Evolutionary conservation across 495 filamentous ascomycete genomes (phyloP).

Genomic region (Trichoderma parareesei): DNA sequence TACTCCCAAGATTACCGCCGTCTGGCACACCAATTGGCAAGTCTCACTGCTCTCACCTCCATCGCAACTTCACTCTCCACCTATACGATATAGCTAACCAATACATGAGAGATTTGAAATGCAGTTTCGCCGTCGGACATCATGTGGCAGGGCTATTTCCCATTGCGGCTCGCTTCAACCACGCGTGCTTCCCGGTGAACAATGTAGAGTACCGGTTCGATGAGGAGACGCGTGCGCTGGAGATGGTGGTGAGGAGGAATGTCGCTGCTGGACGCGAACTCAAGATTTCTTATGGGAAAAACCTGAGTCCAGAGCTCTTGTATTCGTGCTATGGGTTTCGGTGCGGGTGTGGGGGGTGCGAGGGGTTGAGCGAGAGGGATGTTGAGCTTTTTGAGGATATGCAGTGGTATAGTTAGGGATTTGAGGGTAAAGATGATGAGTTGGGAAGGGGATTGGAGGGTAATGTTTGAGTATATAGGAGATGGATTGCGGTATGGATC

Average conservation of each 20-base stretch:
- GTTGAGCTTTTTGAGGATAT: not conserved
- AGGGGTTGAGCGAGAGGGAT: constrained; percentile 18
- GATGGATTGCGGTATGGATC: no score
- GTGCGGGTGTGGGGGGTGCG: constrained; percentile 27
- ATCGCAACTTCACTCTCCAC: not conserved
- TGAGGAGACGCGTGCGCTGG: not conserved
- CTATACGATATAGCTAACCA: not conserved
- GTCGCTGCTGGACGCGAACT: constrained; percentile 25
- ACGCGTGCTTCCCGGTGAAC: constrained; percentile 19
- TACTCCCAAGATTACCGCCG: not conserved
- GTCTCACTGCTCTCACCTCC: not conserved
- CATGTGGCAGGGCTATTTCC: constrained; percentile 20
- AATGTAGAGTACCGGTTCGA: constrained; percentile 20
- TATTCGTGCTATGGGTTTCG: constrained; percentile 27
- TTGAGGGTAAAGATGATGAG: no score
- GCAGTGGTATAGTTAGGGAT: not conserved
- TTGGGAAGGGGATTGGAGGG: no score
- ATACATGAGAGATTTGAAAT: not conserved
- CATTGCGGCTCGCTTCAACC: constrained; percentile 29
- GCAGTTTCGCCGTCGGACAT: constrained; percentile 20
- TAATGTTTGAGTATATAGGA: no score
- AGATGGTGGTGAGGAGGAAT: constrained; percentile 17
- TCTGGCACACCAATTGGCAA: constrained; percentile 10
- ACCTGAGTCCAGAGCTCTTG: constrained; percentile 14
- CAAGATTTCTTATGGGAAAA: constrained; percentile 25